phyloP scores from a whole-genome alignment of 116 monocot species.

The Papilionanthe hybrid region DNA sequence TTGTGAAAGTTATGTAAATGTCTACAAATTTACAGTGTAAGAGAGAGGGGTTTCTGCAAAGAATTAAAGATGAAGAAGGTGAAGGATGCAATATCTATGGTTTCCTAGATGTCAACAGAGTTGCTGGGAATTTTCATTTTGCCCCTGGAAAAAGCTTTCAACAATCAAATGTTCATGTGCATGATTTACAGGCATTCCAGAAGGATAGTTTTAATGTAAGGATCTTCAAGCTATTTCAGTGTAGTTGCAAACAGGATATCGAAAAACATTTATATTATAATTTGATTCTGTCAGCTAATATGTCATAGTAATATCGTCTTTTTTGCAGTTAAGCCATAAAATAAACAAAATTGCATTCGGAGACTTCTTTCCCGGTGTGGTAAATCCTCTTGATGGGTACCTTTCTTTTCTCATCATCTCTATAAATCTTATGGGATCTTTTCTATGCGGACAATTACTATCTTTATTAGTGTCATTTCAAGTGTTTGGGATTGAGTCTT shows the following conservation, averaged over 20 bases:
- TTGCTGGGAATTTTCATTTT: slow-evolving; percentile 68
- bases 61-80: slow-evolving; percentile 61
- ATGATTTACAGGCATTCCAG: slow-evolving; percentile 54
- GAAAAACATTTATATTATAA: not conserved
- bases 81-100: slow-evolving; percentile 67
- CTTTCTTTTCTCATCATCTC: slow-evolving; percentile 1
- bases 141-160: slow-evolving; percentile 67
- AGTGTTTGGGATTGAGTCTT: not conserved
- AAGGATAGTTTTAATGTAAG: slow-evolving; percentile 67
- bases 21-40: slow-evolving; percentile 35
- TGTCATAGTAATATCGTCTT: not conserved
- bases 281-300: not conserved
- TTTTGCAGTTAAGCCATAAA: slow-evolving; percentile 48
- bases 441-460: not conserved
- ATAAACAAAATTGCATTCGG: slow-evolving; percentile 47
- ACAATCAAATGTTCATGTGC: slow-evolving; percentile 55
- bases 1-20: not conserved
- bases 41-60: slow-evolving; percentile 63
- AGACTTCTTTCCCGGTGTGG: slow-evolving; percentile 49
- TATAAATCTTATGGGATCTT: slow-evolving; percentile 1
- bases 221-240: not conserved
- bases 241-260: not conserved
- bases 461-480: not conserved
- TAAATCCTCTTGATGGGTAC: slow-evolving; percentile 67
- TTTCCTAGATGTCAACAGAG: slow-evolving; percentile 53